phyloP scores from a whole-genome alignment of 176 grass and related monocot genomes.

The Aegilops bicornis region DNA sequence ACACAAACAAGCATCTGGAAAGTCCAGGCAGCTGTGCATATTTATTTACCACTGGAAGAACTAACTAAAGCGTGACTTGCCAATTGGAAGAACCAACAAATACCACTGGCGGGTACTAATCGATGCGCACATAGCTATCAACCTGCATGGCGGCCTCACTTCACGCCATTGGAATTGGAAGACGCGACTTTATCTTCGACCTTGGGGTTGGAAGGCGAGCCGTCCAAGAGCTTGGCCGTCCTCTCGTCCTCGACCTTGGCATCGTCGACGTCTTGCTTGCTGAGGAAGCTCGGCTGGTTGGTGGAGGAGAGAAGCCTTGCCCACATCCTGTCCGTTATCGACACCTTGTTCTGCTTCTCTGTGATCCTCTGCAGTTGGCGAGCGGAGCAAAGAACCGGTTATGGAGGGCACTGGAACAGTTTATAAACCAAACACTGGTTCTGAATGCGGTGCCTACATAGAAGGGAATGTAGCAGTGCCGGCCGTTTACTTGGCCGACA shows the following conservation, averaged over 20 bases:
- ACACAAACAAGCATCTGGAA: neutral
- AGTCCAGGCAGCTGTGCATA: neutral
- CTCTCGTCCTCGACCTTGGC: slow-evolving; percentile 51
- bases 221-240: slow-evolving; percentile 29
- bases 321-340: slow-evolving; percentile 95
- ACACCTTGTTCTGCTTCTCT: slow-evolving; percentile 73
- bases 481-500: slow-evolving; percentile 77
- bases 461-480: slow-evolving; percentile 92
- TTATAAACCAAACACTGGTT: neutral
- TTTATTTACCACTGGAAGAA: slow-evolving; percentile 11
- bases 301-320: slow-evolving; percentile 92
- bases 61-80: neutral
- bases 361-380: slow-evolving; percentile 63
- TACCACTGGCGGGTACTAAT: neutral
- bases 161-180: neutral
- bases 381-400: neutral
- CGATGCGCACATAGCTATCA: slow-evolving; percentile 2
- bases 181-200: neutral
- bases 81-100: neutral
- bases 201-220: slow-evolving; percentile 22
- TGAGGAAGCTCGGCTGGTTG: slow-evolving; percentile 96
- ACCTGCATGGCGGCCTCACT: slow-evolving; percentile 9
- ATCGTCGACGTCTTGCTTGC: slow-evolving; percentile 67
- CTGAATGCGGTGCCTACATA: slow-evolving; percentile 48
- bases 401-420: neutral